Conservation (phyloP, 192 early-diverging fungal genomes). For the Thamnidium elegans region DNA sequence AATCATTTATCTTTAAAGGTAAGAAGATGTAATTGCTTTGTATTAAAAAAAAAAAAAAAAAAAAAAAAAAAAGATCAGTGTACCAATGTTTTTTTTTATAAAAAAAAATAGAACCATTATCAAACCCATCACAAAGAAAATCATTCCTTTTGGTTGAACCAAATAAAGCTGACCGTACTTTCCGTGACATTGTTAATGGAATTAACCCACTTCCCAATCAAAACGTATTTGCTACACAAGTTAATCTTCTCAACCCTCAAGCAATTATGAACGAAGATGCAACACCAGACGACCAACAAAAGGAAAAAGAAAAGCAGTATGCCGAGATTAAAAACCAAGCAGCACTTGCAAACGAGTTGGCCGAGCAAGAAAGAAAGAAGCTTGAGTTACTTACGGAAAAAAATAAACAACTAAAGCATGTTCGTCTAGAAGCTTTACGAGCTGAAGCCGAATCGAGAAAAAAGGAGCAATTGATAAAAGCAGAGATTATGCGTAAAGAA, state of each 20-base stretch:
- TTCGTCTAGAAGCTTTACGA: neutral
- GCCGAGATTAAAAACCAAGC: constrained; percentile 2
- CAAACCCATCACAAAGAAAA: constrained; percentile 18
- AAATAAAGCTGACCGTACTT: constrained; percentile 14
- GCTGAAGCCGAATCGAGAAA: neutral
- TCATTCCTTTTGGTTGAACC: constrained; percentile 25
- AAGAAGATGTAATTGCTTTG: neutral
- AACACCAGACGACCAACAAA: neutral
- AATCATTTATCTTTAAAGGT: constrained; percentile 20
- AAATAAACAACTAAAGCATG: neutral
- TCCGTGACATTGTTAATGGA: constrained; percentile 21
- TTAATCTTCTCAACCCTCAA: neutral
- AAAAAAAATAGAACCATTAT: constrained; percentile 24
- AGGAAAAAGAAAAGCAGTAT: constrained; percentile 3
- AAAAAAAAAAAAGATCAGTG: neutral
- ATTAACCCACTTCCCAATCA: neutral
- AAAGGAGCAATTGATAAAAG: neutral
- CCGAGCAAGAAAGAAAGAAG: neutral
- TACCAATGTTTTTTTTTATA: neutral
- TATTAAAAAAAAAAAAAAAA: too few species aligned
- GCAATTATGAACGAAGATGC: neutral
- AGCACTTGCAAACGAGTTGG: neutral
- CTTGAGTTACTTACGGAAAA: neutral
- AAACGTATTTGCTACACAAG: neutral
- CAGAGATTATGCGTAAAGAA: neutral